Evolutionary conservation across 345 rosid species (phyloP).

Genomic region (Eucalyptus marginata): DNA sequence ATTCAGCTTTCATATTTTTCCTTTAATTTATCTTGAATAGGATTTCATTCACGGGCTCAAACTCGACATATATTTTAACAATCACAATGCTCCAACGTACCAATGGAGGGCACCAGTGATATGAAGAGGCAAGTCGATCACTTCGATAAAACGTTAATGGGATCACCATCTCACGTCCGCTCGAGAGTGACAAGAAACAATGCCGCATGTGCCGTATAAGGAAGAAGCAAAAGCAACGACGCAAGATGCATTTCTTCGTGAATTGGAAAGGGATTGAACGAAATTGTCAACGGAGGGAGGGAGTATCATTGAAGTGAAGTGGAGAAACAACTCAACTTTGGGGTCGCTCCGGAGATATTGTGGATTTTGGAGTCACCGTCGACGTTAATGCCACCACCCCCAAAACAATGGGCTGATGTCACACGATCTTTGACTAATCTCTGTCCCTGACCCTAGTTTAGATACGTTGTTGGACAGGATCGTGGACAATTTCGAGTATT

Average conservation of each 20-base stretch:
- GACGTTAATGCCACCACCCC: background rate
- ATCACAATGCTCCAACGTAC: rapidly evolving
- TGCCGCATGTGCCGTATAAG: background rate
- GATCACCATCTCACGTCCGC: background rate
- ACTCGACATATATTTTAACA: no score
- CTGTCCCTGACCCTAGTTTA: background rate
- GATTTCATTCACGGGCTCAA: no score
- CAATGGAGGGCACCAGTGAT: background rate
- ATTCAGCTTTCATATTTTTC: no score
- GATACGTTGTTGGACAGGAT: background rate
- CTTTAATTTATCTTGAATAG: no score
- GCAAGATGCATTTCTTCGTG: background rate
- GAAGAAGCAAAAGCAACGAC: background rate
- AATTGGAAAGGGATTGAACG: background rate
- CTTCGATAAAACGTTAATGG: background rate
- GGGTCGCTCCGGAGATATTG: background rate
- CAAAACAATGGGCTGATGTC: background rate
- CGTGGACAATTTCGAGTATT: background rate
- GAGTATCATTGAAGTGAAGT: background rate
- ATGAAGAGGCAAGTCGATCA: background rate
- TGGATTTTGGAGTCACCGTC: background rate
- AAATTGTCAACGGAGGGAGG: background rate
- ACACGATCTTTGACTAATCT: background rate
- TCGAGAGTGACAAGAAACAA: background rate
- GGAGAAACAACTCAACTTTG: background rate